Evolutionary conservation across 805 yeast genomes (phyloP).

Genomic region (Lipomyces yamadae): DNA sequence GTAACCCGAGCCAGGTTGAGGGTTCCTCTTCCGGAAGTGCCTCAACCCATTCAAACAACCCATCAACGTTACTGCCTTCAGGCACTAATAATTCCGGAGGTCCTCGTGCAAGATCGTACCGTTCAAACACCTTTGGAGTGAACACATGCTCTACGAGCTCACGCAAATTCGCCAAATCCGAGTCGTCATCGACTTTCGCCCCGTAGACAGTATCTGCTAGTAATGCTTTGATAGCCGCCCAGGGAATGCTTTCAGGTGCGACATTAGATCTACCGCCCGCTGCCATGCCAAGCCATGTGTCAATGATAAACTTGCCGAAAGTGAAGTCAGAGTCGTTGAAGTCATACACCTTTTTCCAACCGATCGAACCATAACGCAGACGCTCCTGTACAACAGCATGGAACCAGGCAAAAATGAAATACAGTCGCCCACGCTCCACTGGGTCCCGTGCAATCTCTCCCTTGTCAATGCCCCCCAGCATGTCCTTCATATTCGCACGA

Average conservation of each 20-base stretch:
- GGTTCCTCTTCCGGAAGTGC: slow-evolving; percentile 59
- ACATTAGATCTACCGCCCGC: slow-evolving; percentile 46
- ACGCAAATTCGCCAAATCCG: slow-evolving; percentile 36
- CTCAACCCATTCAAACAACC: slow-evolving; percentile 56
- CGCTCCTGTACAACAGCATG: slow-evolving; percentile 68
- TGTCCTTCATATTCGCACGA: slow-evolving; percentile 53
- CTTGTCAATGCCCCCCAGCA: slow-evolving; percentile 42
- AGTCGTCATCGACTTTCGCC: slow-evolving; percentile 45
- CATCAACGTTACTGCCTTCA: slow-evolving; percentile 49
- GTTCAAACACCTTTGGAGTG: slow-evolving; percentile 47
- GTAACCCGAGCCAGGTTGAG: slow-evolving; percentile 59
- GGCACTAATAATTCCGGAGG: slow-evolving; percentile 51
- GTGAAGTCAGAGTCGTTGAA: slow-evolving; percentile 74
- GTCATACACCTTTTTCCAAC: slow-evolving; percentile 66
- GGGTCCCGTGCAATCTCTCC: slow-evolving; percentile 43
- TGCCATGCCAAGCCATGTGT: slow-evolving; percentile 48
- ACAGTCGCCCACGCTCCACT: slow-evolving; percentile 54
- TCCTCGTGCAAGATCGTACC: slow-evolving; percentile 41
- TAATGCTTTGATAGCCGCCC: slow-evolving; percentile 57
- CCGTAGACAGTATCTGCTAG: slow-evolving; percentile 67
- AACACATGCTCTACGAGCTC: slow-evolving; percentile 33
- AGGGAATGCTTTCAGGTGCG: slow-evolving; percentile 56
- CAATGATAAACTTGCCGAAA: slow-evolving; percentile 54
- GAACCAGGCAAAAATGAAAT: slow-evolving; percentile 68
- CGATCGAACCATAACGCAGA: slow-evolving; percentile 62